Evolutionary conservation across 257 asterid genomes (phyloP), one percentile per base, ranked within the genome.

Genomic region (Solanum stenotomum): DNA sequence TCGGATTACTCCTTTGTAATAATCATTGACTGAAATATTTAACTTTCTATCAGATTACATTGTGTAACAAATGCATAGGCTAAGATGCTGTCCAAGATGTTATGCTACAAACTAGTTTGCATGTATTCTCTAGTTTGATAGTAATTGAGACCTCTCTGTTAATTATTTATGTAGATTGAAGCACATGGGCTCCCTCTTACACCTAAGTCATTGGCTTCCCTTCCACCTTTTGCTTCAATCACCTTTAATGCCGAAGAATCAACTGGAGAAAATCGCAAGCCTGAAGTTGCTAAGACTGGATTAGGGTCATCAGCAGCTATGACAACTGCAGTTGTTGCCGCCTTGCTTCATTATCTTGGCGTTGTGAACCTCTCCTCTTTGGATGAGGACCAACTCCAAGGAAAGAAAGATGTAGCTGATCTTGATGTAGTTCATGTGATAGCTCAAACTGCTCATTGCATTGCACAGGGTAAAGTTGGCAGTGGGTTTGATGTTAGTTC

Each of bases 251-350:
- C 94, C 10, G 99, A 97, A 90, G 98, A 93, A 85, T 90, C 96
- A 56, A 90, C 87, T 91, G 96, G 94, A 29, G 94, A 90, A 78
- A 94, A 89, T 86, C 82, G 92, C 92, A 95, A 94, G 90, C 99
- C 99, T 84, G 99, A 97, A 93, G 99, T 96, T 91, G 99, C 99
- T 86, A 97, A 97, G 92, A 97, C 99, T 86, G 99, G 99, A 77
- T 89, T 97, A 94, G 99, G 99, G 88, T 97, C 99, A 16, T 97
- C 99, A 31, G 99, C 99, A 75, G 99, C 99, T 76, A 97, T 96
- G 99, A 97, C 99, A 89, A 95, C 99, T 89, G 99, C 99, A 15
- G 99, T 97, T 89, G 99, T 93, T 86, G 96, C 98, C 87, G 92
- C 98, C 87, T 92, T 97, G 90, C 98, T 97, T 89, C 96, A 94